Evolutionary conservation across 2,329 filamentous ascomycete species (phyloP), one percentile per base, ranked within the genome.

Genomic region (Cadophora luteo-olivacea): DNA sequence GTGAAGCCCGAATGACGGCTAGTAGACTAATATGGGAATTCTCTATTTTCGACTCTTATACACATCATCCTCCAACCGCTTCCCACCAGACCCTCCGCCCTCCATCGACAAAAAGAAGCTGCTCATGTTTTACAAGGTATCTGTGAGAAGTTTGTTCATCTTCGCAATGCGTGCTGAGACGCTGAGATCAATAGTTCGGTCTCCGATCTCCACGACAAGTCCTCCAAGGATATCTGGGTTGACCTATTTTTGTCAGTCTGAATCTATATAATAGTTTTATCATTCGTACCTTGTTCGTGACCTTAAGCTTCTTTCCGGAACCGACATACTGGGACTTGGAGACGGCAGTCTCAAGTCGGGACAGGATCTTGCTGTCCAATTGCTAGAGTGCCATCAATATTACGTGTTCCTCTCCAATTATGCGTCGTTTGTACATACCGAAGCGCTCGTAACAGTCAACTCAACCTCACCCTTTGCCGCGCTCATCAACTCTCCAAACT

Each of bases 111-210:
- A 75, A 75, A 78, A 77, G 68, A 72, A 70, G 36, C 19, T 62
- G 57, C 71, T 68, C 33, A 8, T 60, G n/a, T 83, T 94, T 92
- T 97, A 99, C 92, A 99, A 87, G 83, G 91, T 88, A 84, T 99
- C 96, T 77, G 88, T 94, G 80, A 99, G 92, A 81, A 97, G 91
- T 91, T 98, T 99, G 93, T 99, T 99, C 89, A 99, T 93, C 90
- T 94, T 97, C 82, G 92, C 88, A 83, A 99, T 91, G 88, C 95
- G 97, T 81, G 92, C 87, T 61, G 95, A 95, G 79, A 99, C 94
- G 83, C 92, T 96, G 77, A 97, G 91, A 84, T 99, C 96, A 80
- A 99, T 97, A 81, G 95, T 98, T 80, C 95, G 92, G 87, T 98
- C 95, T 79, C 94, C 95, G 76, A 98, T 92, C 85, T 98, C 95